phyloP scores from a whole-genome alignment of 805 yeast genomes.

The Metschnikowia koreensis region DNA sequence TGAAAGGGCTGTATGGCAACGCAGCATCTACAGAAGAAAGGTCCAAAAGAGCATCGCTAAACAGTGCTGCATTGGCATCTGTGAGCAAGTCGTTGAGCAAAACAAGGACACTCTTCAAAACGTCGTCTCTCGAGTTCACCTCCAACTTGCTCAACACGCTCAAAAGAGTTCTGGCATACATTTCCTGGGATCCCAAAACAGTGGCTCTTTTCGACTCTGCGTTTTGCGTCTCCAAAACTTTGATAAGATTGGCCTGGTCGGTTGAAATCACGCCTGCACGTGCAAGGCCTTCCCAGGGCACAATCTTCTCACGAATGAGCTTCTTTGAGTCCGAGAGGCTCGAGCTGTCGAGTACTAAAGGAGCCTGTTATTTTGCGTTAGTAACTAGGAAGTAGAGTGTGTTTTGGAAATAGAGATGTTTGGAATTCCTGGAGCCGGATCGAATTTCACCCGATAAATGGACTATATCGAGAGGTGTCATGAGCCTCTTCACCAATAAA shows the following conservation, averaged over 20 bases:
- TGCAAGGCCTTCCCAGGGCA: conserved; percentile 91
- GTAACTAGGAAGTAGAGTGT: background rate
- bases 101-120: conserved; percentile 62
- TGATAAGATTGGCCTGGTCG: conserved; percentile 64
- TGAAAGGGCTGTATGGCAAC: conserved; percentile 54
- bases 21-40: conserved; percentile 41
- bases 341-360: conserved; percentile 57
- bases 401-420: background rate
- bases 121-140: conserved; percentile 53
- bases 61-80: conserved; percentile 35
- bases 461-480: too few relatives aligned
- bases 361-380: conserved; percentile 22
- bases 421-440: background rate
- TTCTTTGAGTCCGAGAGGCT: conserved; percentile 63
- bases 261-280: conserved; percentile 66
- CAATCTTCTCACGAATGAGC: conserved; percentile 71
- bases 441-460: background rate
- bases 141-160: conserved; percentile 50
- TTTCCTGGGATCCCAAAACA: conserved; percentile 43
- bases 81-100: conserved; percentile 56
- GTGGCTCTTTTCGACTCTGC: conserved; percentile 42
- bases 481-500: too few relatives aligned
- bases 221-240: conserved; percentile 50
- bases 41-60: conserved; percentile 39
- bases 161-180: conserved; percentile 55